Base-by-base conservation (phyloP, 371 early-diverging fungal genomes). In the Mortierella sp. region DNA sequence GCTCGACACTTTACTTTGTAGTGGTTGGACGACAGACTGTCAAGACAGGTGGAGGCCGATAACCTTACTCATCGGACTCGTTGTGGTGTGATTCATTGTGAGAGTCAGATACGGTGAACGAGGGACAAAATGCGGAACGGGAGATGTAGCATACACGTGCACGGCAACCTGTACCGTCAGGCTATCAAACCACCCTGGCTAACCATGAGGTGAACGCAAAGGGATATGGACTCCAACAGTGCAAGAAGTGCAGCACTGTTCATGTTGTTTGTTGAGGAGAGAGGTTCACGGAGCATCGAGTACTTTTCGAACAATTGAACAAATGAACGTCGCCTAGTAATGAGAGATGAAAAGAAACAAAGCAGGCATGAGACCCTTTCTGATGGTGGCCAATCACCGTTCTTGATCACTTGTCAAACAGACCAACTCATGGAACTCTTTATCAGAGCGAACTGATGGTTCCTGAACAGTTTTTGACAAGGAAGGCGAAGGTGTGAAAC, bases 81-180 rank as follows among this genome's bases (percentile, higher is more conserved):
- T 5, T 38, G 42, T 65, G 10, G 65, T 19, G 65, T 10, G 42
- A 65, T 65, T 38, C 65, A 21, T 8, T 19, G 21, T 65, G 65
- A 65, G 65, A 65, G 65, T 38, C 65, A 31, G 65, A 38, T 21
- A 65, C 21, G 10, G 38, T 8, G 6, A 34, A 38, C 10, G 65
- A 10, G 31, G 38, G 42, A 60, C 14, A 31, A 8, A 21, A 1
- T 34, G 19, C 6, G 16, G 16, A 19, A 16, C 0, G 28, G 7
- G 7, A 65, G 13, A 14, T 0, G 63, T 9, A 2, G 8, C 19
- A 75, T 75, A 63, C 75, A 75, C 75, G 65, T 75, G 75, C 50
- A 75, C 63, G 75, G 75, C 75, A 63, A 19, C 65, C 34, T 65
- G 42, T 38, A 5, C 9, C 38, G 24, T 38, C 65, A 34, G 65